Conservation (phyloP, 208 protist species). For the Jaenimonas drosophilae region DNA sequence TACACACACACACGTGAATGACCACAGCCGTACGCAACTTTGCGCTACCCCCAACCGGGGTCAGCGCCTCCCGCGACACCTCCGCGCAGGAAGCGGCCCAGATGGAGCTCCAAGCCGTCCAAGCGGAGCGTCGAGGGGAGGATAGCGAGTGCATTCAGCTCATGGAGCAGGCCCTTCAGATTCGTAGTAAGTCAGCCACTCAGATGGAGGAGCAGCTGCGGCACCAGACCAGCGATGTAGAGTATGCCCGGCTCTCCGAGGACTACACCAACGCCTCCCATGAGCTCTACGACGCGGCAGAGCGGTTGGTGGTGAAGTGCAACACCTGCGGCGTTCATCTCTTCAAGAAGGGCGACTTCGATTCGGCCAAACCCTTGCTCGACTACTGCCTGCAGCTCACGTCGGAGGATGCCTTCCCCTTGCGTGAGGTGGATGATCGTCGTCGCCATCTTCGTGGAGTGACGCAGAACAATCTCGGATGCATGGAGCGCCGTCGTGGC, state of each 20-base stretch:
- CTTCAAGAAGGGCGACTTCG: slow-evolving; percentile 77
- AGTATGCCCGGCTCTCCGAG: slow-evolving; percentile 7
- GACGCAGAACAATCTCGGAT: slow-evolving; percentile 87
- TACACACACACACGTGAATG: background rate
- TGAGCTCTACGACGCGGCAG: slow-evolving; percentile 56
- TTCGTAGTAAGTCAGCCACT: slow-evolving; percentile 28
- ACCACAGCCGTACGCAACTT: background rate
- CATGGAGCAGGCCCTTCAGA: slow-evolving; percentile 74
- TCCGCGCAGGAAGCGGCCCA: slow-evolving; percentile 47
- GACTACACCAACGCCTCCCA: slow-evolving; percentile 5
- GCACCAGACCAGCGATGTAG: slow-evolving; percentile 1
- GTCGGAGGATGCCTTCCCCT: slow-evolving; percentile 41
- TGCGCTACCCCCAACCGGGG: background rate
- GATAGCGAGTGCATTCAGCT: slow-evolving; percentile 46
- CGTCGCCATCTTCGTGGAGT: slow-evolving; percentile 70
- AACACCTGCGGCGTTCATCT: slow-evolving; percentile 54
- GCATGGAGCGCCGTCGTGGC: slow-evolving; percentile 79
- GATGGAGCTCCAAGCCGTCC: slow-evolving; percentile 46
- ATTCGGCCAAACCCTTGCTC: slow-evolving; percentile 35
- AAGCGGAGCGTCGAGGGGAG: slow-evolving; percentile 38
- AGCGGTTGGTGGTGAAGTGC: slow-evolving; percentile 65
- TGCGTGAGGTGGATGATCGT: slow-evolving; percentile 39
- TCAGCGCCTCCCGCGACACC: slow-evolving; percentile 14
- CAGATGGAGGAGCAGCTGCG: slow-evolving; percentile 6
- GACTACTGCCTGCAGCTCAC: slow-evolving; percentile 66